phyloP scores from a whole-genome alignment of 768 basidiomycete species.

The Strobilomyces confusus region DNA sequence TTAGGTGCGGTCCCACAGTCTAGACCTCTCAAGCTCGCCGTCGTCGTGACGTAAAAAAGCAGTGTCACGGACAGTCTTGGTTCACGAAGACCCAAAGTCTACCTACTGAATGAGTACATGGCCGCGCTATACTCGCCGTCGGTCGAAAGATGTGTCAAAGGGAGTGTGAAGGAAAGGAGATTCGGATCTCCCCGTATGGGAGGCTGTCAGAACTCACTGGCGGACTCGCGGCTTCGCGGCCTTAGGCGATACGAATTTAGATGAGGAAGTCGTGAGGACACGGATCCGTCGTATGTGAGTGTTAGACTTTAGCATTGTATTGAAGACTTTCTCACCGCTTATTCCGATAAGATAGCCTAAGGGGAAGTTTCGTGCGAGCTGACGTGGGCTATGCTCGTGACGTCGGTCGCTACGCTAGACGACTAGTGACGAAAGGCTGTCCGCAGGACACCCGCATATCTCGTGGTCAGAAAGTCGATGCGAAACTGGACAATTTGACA shows the following conservation, averaged over 20 bases:
- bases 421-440: not conserved
- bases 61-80: conserved; percentile 1
- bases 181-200: not conserved
- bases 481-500: conserved; percentile 12
- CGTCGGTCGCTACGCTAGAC: not conserved
- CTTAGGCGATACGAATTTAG: not conserved
- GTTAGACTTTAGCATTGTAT: conserved; percentile 15
- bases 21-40: conserved; percentile 3
- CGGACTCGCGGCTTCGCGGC: not conserved
- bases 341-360: not conserved
- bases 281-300: conserved; percentile 1
- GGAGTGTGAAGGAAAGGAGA: conserved; percentile 3
- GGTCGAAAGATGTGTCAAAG: not conserved
- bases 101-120: conserved; percentile 1
- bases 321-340: conserved; percentile 19
- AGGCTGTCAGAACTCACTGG: not conserved
- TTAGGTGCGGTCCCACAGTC: not conserved
- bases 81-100: conserved; percentile 2
- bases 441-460: not conserved
- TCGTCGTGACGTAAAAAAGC: conserved; percentile 20
- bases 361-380: not conserved
- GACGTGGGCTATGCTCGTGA: not conserved
- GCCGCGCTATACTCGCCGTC: not conserved
- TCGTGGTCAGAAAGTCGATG: conserved; percentile 1
- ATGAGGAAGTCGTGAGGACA: conserved; percentile 1